phyloP scores from a whole-genome alignment of 257 asterid species.

The Apocynum venetum region DNA sequence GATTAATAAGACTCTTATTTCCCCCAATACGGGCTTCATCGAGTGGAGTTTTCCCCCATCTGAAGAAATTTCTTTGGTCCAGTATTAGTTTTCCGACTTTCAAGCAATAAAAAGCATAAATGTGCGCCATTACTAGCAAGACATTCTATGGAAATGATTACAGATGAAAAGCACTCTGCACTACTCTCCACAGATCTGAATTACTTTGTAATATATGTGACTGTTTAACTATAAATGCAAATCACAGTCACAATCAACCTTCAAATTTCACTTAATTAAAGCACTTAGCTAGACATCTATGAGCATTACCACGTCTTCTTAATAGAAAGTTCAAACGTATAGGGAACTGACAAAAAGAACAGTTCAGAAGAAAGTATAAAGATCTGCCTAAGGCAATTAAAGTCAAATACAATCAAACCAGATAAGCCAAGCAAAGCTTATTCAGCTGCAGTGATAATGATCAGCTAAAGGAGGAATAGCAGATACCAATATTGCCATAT shows the following conservation, averaged over 20 bases:
- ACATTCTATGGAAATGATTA: neutral
- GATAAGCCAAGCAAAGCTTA: neutral
- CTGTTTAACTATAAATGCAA: neutral
- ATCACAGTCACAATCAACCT: neutral
- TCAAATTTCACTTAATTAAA: neutral
- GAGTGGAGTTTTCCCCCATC: slow-evolving; percentile 70
- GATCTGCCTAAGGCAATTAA: neutral
- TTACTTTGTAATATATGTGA: neutral
- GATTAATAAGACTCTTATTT: slow-evolving; percentile 38
- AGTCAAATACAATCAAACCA: neutral
- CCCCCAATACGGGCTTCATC: slow-evolving; percentile 71
- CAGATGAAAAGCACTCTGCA: neutral
- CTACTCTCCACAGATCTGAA: neutral
- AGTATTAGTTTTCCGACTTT: neutral
- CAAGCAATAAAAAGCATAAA: neutral
- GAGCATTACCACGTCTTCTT: neutral
- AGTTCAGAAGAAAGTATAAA: neutral
- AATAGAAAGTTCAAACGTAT: neutral
- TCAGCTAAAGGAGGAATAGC: neutral
- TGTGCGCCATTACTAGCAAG: too few species aligned
- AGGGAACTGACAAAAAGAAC: neutral
- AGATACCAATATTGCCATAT: neutral
- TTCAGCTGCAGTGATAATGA: neutral
- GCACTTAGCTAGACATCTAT: neutral
- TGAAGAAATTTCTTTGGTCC: slow-evolving; percentile 11